A percentile compares a stretch with the other conserved stretches of the same genome.
Conservation (phyloP, 1,284 basidiomycete species). For the Gastroboletus turbinatus region DNA sequence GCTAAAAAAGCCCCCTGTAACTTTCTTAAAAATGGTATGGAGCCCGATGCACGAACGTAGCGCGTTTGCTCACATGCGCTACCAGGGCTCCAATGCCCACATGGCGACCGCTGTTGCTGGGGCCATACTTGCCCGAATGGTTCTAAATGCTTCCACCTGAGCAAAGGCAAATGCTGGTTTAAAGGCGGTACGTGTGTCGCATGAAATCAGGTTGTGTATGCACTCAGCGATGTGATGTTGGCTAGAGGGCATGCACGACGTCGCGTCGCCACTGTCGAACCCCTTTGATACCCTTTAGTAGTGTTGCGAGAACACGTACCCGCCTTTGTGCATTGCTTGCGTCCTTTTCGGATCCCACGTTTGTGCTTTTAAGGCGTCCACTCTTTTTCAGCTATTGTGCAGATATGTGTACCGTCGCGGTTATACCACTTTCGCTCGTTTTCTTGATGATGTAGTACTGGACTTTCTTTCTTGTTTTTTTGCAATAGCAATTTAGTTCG, state of each 20-base stretch:
- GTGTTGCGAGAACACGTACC: neutral
- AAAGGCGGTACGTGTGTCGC: constrained; percentile 59
- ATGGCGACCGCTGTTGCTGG: constrained; percentile 73
- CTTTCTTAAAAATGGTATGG: constrained; percentile 69
- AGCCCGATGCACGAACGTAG: neutral
- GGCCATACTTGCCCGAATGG: constrained; percentile 80
- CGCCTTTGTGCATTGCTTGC: neutral
- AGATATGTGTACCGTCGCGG: constrained; percentile 26
- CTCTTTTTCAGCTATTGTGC: constrained; percentile 23
- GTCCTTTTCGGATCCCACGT: constrained; percentile 12
- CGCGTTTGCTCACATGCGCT: neutral
- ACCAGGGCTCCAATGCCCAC: constrained; percentile 68
- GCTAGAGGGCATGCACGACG: constrained; percentile 33
- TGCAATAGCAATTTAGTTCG: constrained; percentile 31
- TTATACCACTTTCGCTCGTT: constrained; percentile 31
- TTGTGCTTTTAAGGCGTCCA: constrained; percentile 32
- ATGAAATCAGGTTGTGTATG: neutral
- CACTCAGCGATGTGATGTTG: constrained; percentile 6
- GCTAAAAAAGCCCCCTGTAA: constrained; percentile 82
- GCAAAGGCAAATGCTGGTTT: constrained; percentile 79
- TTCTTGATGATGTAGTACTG: constrained; percentile 27
- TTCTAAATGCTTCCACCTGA: constrained; percentile 61
- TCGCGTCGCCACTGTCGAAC: constrained; percentile 17
- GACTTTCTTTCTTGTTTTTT: constrained; percentile 21
- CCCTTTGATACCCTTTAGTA: constrained; percentile 23